Percentiles rank a stretch among this genome's conserved stretches.
Conservation (phyloP, 1,284 basidiomycete species). For the Coniferiporia weirii region DNA sequence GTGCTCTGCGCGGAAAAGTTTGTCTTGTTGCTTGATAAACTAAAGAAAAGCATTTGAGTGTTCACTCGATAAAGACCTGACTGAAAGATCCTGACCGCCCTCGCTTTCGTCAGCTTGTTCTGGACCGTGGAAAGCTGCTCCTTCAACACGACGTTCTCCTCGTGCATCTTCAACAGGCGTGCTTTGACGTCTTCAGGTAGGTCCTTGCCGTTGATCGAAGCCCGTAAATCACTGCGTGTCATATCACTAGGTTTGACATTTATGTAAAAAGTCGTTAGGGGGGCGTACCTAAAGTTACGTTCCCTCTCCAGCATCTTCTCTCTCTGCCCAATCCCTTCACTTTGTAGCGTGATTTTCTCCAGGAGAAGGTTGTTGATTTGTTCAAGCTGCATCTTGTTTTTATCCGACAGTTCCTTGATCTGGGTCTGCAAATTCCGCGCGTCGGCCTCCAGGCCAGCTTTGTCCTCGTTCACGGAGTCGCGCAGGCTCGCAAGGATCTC, state of each 20-base stretch:
- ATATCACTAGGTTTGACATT: slow-evolving; percentile 10
- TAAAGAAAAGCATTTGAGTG: slow-evolving; percentile 28
- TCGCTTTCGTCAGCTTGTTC: slow-evolving; percentile 81
- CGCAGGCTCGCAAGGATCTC: slow-evolving; percentile 80
- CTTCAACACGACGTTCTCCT: slow-evolving; percentile 67
- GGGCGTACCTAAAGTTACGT: slow-evolving; percentile 65
- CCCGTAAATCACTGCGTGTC: slow-evolving; percentile 59
- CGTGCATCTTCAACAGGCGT: slow-evolving; percentile 70
- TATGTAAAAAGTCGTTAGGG: background rate
- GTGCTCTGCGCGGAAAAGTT: slow-evolving; percentile 76
- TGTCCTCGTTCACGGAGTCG: slow-evolving; percentile 87
- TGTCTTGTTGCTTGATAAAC: slow-evolving; percentile 93
- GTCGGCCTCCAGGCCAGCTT: slow-evolving; percentile 67
- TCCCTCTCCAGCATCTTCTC: slow-evolving; percentile 81
- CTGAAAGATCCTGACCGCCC: slow-evolving; percentile 46
- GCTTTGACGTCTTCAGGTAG: slow-evolving; percentile 78
- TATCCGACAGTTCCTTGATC: slow-evolving; percentile 71
- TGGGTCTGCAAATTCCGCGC: slow-evolving; percentile 61
- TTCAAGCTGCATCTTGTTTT: slow-evolving; percentile 88
- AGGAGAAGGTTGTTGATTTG: slow-evolving; percentile 83
- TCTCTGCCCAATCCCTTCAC: slow-evolving; percentile 78
- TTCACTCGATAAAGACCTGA: background rate
- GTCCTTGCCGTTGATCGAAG: slow-evolving; percentile 67
- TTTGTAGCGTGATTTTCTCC: slow-evolving; percentile 89
- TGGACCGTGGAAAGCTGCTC: slow-evolving; percentile 67